phyloP scores from a whole-genome alignment of 2,329 filamentous ascomycete species.

The Fusarium sp. region DNA sequence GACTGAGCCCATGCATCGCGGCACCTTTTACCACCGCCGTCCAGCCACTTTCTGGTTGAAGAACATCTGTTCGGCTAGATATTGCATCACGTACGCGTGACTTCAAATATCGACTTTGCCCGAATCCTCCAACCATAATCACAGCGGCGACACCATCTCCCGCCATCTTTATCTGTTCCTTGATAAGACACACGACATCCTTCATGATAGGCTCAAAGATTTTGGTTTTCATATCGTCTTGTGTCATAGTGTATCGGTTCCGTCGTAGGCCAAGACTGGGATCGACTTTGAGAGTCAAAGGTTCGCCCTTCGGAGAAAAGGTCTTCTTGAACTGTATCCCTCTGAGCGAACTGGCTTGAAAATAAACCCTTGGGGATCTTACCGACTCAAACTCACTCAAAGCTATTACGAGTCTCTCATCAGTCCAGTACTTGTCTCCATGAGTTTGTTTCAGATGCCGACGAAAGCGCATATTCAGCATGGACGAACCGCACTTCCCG shows the following conservation, averaged over 20 bases:
- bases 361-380: constrained; percentile 52
- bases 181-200: constrained; percentile 54
- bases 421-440: constrained; percentile 54
- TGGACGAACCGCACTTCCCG: constrained; percentile 59
- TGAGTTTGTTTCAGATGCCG: constrained; percentile 55
- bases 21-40: constrained; percentile 61
- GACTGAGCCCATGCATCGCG: constrained; percentile 53
- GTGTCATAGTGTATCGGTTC: constrained; percentile 46
- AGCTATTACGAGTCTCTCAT: constrained; percentile 52
- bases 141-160: constrained; percentile 50
- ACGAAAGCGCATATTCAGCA: constrained; percentile 59
- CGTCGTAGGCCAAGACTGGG: constrained; percentile 46
- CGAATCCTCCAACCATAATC: constrained; percentile 60
- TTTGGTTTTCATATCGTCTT: constrained; percentile 72
- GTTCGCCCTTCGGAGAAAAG: constrained; percentile 49
- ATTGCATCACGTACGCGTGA: constrained; percentile 51
- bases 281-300: constrained; percentile 49
- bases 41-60: constrained; percentile 61
- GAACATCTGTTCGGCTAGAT: constrained; percentile 49
- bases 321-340: constrained; percentile 49
- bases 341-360: constrained; percentile 1
- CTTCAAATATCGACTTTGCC: constrained; percentile 56
- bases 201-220: constrained; percentile 54
- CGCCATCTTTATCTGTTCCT: constrained; percentile 52
- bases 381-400: constrained; percentile 55